A percentile compares a stretch with the other conserved stretches of the same genome.
Conservation (phyloP, 305 asterid genomes). For the Fraxinus angustifolia region DNA sequence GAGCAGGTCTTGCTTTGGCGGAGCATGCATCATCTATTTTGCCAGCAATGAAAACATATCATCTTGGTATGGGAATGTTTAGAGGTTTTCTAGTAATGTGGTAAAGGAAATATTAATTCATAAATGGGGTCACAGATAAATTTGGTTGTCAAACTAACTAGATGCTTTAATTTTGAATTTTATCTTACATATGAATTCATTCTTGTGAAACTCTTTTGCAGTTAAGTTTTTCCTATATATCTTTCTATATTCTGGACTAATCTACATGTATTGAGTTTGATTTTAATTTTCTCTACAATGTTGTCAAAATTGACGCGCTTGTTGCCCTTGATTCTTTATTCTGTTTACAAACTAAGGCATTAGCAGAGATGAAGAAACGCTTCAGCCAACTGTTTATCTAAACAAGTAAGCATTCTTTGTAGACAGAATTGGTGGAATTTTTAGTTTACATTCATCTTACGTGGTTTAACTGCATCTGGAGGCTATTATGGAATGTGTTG, state of each 20-base stretch:
- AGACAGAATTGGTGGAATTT: constrained; percentile 5
- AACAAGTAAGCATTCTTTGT: constrained; percentile 68
- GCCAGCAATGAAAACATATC: constrained; percentile 80
- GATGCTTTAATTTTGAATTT: neutral
- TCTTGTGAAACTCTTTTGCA: constrained; percentile 8
- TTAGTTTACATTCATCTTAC: neutral
- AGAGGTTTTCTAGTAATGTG: neutral
- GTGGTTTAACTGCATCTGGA: neutral
- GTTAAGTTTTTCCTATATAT: neutral
- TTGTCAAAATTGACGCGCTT: constrained; percentile 20
- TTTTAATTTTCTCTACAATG: neutral
- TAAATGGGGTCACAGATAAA: neutral
- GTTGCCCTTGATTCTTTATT: constrained; percentile 10
- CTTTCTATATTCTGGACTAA: neutral
- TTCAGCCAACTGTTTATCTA: constrained; percentile 79
- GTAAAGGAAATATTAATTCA: constrained; percentile 4
- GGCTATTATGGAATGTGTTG: neutral
- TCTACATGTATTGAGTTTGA: constrained; percentile 6
- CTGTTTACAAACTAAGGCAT: constrained; percentile 47
- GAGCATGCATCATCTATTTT: constrained; percentile 84
- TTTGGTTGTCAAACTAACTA: neutral
- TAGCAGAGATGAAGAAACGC: constrained; percentile 88
- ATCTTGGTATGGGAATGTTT: constrained; percentile 57
- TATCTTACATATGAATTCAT: neutral
- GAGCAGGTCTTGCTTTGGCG: constrained; percentile 98